Evolutionary conservation across 371 early-diverging fungal genomes (phyloP), one percentile per base, ranked within the genome.

Genomic region (Quaeritorhiza haematococci): DNA sequence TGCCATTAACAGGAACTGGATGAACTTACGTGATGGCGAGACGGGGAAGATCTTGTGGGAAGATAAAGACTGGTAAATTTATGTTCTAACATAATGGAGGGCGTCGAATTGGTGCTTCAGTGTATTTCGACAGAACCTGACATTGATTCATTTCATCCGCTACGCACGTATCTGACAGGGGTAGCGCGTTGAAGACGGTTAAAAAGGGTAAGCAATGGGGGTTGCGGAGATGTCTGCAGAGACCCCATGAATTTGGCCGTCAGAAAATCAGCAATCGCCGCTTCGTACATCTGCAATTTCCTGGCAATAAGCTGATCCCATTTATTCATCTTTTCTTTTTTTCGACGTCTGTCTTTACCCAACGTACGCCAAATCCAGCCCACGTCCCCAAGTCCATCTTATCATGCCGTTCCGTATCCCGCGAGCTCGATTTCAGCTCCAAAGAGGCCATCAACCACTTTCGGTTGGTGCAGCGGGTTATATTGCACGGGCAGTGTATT

Each of bases 1-100:
- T n/a, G n/a, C n/a, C n/a, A n/a, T n/a, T n/a, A n/a, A n/a, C n/a
- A 59, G 59, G 17, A 59, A 59, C 43, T 59, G 59, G 59, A 59
- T 59, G 53, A 52, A 59, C 48, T 48, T 59, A 3, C 44, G 47
- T 4, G 54, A 59, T 34, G 59, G 45, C 19, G 38, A 17, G 2
- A 34, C 53, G 3, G 54, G 54, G 8, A n/a, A 53, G 32, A 24
- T 48, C 8, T 21, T 59, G 3, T 59, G 59, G 59, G 45, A 52
- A 26, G 38, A 21, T 27, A 28, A 33, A 2, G 47, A 53, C n/a
- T 59, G 59, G 59, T 26, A n/a, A 3, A 29, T n/a, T n/a, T n/a
- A n/a, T n/a, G n/a, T n/a, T n/a, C n/a, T n/a, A n/a, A n/a, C n/a
- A n/a, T n/a, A n/a, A n/a, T n/a, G n/a, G n/a, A n/a, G n/a, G n/a